Base-by-base conservation (phyloP, 257 asterid species). In the Parsonsia alboflavescens region DNA sequence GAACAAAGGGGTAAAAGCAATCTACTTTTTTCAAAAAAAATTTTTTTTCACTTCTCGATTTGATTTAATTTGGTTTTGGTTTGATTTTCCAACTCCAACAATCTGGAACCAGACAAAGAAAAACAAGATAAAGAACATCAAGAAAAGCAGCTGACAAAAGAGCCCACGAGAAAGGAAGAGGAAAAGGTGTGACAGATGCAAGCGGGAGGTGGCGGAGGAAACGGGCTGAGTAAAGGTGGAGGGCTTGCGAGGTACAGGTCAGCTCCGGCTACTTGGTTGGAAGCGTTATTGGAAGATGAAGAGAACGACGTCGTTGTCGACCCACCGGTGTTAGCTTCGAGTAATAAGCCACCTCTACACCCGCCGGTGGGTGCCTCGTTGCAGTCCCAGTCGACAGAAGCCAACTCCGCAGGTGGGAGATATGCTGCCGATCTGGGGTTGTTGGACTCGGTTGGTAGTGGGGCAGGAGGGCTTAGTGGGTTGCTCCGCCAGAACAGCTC, bases 201-300 rank as follows among this genome's bases (percentile, higher is more conserved):
- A 84, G 86, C 90, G 64, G 85, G 81, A 71, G 85, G 86, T 67
- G 82, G 85, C 70, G 85, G 90, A 74, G 93, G 86, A 61, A 77
- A 75, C 61, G 91, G 87, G 76, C 83, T 79, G 74, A 80, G 72
- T 78, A 78, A 77, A 5, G 86, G 84, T 54, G 88, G 88, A 5
- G 90, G 91, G n/a, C 85, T 93, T 54, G 83, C 92, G 49, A 85
- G 96, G 68, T 93, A 61, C 78, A 86, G 88, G 67, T 93, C 98
- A 45, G 98, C 97, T 87, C 98, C 98, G 75, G 92, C 90, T 10
- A 89, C 87, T 52, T 93, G 98, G 98, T 73, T 93, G 72, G 98
- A 93, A 81, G 97, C 97, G 1, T 80, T 93, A n/a, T 88, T 93
- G 30, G 97, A 93, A 71, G 97, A 91, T 39, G 89, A 89, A 26